These are phyloP conservation scores for Casuarina cunninghamiana DNA, from an alignment of 306 rosid genomes.

Conservation along the genomic window DNA sequence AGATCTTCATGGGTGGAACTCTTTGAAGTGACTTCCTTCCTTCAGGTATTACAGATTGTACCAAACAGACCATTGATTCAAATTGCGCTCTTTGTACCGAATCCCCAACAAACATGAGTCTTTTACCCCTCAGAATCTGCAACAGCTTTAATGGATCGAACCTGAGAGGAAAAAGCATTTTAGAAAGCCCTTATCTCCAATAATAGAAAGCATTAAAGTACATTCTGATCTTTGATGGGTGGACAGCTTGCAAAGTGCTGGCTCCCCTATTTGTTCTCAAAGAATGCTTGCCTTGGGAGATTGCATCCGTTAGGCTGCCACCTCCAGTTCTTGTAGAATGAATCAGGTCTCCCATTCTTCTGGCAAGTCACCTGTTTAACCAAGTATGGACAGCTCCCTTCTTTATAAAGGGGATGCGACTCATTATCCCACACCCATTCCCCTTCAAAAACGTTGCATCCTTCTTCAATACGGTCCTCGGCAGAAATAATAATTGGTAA, in stretches of 20 bases:
- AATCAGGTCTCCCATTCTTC: constrained; percentile 88
- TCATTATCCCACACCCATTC: constrained; percentile 87
- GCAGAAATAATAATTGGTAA: constrained; percentile 46
- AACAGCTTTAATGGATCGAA: constrained; percentile 82
- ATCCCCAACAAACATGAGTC: constrained; percentile 91
- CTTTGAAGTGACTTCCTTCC: constrained; percentile 71
- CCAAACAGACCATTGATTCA: constrained; percentile 81
- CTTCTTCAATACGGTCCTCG: constrained; percentile 53
- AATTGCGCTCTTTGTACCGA: constrained; percentile 87
- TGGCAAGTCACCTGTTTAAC: constrained; percentile 87
- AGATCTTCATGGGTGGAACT: constrained; percentile 85
- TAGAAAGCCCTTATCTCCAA: not conserved
- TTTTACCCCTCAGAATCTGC: constrained; percentile 65
- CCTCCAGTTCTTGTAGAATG: constrained; percentile 80
- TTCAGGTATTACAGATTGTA: constrained; percentile 74
- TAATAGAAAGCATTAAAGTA: not conserved
- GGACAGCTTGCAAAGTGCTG: no score
- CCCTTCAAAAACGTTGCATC: constrained; percentile 78
- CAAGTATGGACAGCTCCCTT: constrained; percentile 77
- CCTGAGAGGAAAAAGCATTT: constrained; percentile 33
- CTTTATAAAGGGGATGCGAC: constrained; percentile 67
- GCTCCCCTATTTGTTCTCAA: not conserved
- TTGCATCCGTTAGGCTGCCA: constrained; percentile 85
- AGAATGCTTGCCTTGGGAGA: constrained; percentile 63
- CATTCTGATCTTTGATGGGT: no score